Conservation (phyloP, 1,139 yeast genomes). For the Insectozyma bohioensis region DNA sequence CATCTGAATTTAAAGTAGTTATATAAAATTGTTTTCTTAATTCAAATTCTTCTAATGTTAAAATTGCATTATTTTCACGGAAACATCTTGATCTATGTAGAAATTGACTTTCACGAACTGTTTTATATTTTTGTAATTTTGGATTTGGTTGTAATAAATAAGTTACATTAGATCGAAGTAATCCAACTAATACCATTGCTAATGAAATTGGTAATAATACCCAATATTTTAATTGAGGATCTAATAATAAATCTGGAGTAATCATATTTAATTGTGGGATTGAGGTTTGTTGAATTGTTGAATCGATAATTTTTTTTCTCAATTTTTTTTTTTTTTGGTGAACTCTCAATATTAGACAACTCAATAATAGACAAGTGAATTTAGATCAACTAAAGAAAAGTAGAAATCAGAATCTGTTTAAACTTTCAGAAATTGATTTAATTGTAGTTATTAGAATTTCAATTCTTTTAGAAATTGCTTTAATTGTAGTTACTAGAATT, state of each 20-base stretch:
- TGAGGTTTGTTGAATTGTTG: too few relatives aligned
- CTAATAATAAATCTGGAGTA: constrained; percentile 51
- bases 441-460: too few relatives aligned
- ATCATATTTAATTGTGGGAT: too few relatives aligned
- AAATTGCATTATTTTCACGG: constrained; percentile 45
- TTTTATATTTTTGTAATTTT: constrained; percentile 51
- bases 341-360: too few relatives aligned
- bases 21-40: constrained; percentile 46
- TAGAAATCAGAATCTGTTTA: too few relatives aligned
- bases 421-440: too few relatives aligned
- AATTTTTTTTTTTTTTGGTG: too few relatives aligned
- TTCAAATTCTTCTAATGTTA: constrained; percentile 48
- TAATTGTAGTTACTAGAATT: too few relatives aligned
- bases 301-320: too few relatives aligned
- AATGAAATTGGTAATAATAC: constrained; percentile 85
- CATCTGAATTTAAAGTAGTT: constrained; percentile 50
- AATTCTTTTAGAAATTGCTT: too few relatives aligned
- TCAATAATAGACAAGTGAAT: too few relatives aligned
- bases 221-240: constrained; percentile 86
- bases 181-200: constrained; percentile 90
- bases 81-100: constrained; percentile 57
- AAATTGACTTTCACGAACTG: constrained; percentile 61
- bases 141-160: constrained; percentile 58
- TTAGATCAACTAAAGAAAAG: too few relatives aligned
- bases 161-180: constrained; percentile 71